Conservation (phyloP, 495 filamentous ascomycete species). For the Tuber umbilicatum region DNA sequence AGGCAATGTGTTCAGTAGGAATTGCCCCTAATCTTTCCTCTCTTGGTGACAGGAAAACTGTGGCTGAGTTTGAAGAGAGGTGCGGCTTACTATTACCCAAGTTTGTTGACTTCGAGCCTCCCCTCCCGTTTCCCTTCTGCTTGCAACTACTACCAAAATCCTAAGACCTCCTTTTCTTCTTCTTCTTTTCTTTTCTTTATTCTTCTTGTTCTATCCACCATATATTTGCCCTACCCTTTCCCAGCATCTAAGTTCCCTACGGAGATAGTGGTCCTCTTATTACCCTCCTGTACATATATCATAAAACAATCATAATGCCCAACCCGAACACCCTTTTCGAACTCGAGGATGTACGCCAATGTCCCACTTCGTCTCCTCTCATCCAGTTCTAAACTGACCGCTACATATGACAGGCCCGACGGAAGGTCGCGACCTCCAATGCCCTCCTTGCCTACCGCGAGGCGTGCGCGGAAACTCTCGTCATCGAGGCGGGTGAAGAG, state of each 20-base stretch:
- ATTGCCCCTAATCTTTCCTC: not conserved
- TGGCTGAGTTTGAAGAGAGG: not conserved
- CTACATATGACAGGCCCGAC: constrained; percentile 19
- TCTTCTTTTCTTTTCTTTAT: not conserved
- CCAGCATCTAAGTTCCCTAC: constrained; percentile 5
- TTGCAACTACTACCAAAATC: constrained; percentile 9
- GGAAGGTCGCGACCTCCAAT: constrained; percentile 30
- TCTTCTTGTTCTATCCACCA: not conserved
- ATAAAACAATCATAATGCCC: constrained; percentile 13
- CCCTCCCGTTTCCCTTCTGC: constrained; percentile 18
- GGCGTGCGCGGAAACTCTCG: constrained; percentile 20
- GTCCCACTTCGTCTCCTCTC: not conserved
- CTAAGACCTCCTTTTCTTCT: not conserved
- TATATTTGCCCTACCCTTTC: not conserved
- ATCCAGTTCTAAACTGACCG: constrained; percentile 11
- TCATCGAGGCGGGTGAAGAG: constrained; percentile 30
- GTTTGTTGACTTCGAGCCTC: not conserved
- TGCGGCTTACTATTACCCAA: not conserved
- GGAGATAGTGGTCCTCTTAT: not conserved
- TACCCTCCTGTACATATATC: not conserved
- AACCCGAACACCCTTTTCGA: constrained; percentile 21
- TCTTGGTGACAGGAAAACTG: not conserved
- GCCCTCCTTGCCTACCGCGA: constrained; percentile 27
- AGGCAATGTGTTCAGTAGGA: constrained; percentile 5
- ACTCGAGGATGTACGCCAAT: constrained; percentile 21